These are phyloP conservation scores for Suillus variegatus DNA, from an alignment of 768 basidiomycete species.

Conservation along the genomic window DNA sequence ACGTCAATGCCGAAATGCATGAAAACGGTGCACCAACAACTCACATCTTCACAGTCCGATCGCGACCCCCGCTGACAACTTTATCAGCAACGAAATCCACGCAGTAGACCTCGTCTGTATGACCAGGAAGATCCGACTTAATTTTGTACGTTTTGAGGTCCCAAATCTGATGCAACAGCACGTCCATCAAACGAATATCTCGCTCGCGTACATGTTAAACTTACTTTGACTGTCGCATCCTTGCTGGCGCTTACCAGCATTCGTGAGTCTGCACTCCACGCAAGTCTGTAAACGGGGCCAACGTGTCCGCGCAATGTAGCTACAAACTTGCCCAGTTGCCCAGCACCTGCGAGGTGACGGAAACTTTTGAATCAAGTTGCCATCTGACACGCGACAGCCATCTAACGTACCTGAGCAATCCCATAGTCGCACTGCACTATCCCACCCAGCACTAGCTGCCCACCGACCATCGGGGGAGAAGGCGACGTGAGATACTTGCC, in stretches of 20 bases:
- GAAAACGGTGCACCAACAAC: conserved; percentile 37
- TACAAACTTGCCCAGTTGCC: conserved; percentile 80
- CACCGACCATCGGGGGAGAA: conserved; percentile 94
- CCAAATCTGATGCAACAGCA: conserved; percentile 70
- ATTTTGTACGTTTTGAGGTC: conserved; percentile 96
- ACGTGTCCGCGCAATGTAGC: conserved; percentile 92
- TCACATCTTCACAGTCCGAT: conserved; percentile 91
- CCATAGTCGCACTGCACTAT: conserved; percentile 91
- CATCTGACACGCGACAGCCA: conserved; percentile 21
- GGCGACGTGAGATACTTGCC: conserved; percentile 90
- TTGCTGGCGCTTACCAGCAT: conserved; percentile 94
- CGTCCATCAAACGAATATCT: background rate
- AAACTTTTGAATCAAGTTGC: background rate
- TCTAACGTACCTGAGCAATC: conserved; percentile 61
- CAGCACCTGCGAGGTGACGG: conserved; percentile 25
- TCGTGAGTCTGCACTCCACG: conserved; percentile 94
- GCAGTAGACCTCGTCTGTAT: conserved; percentile 98
- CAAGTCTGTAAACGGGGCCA: conserved; percentile 89
- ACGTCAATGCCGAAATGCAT: conserved; percentile 2
- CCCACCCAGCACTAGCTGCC: conserved; percentile 91
- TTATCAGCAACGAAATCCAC: conserved; percentile 99
- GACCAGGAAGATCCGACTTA: conserved; percentile 90
- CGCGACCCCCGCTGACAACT: conserved; percentile 95
- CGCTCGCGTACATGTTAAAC: conserved; percentile 19
- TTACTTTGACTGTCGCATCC: conserved; percentile 92